Conservation (phyloP, 257 asterid species). For the Solanum piurae region DNA sequence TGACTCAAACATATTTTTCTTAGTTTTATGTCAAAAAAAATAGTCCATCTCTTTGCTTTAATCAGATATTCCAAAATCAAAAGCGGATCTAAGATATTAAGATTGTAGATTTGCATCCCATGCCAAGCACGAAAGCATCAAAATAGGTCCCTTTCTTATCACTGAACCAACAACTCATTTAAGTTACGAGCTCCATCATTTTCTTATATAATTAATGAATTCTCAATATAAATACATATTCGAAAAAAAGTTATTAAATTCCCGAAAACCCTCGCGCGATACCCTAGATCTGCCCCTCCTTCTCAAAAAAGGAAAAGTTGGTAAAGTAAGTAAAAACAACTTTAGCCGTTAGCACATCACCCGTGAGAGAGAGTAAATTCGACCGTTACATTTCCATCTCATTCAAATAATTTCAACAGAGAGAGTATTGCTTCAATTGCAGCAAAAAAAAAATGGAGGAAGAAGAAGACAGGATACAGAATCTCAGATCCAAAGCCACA, state of each 20-base stretch:
- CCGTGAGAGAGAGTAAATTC: neutral
- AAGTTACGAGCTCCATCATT: neutral
- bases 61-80: neutral
- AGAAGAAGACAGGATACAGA: constrained; percentile 39
- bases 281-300: neutral
- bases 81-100: neutral
- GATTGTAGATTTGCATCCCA: neutral
- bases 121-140: neutral
- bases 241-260: neutral
- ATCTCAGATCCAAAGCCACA: constrained; percentile 71
- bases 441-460: constrained; percentile 6
- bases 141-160: neutral
- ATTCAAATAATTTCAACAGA: constrained; percentile 9
- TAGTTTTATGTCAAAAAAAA: neutral
- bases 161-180: neutral
- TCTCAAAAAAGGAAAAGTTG: neutral
- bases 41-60: neutral
- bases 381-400: constrained; percentile 24
- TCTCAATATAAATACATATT: neutral
- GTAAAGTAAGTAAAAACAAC: neutral
- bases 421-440: neutral
- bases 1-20: neutral
- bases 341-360: constrained; percentile 15
- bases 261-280: neutral
- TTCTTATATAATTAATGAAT: neutral